phyloP scores from a whole-genome alignment of 2,329 filamentous ascomycete species.

The Bipolaris sorokiniana region DNA sequence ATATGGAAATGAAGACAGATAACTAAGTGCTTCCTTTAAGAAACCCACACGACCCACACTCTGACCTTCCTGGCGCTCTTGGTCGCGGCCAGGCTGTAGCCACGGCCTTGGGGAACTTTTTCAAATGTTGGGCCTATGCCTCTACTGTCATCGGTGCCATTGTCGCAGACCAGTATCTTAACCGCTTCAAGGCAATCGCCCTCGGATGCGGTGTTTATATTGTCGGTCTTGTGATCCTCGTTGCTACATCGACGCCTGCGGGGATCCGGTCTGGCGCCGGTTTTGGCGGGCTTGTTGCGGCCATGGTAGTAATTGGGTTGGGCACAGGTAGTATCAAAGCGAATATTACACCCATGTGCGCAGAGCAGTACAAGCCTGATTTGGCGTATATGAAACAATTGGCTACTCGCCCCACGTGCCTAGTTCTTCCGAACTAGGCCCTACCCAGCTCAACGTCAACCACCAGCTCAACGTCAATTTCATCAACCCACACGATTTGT shows the following conservation, averaged over 20 bases:
- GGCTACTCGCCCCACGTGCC: no score
- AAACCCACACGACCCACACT: neutral
- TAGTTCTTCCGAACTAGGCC: no score
- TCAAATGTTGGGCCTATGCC: slow-evolving; percentile 16
- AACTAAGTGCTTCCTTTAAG: neutral
- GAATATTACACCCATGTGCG: slow-evolving; percentile 17
- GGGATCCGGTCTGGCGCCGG: slow-evolving; percentile 9
- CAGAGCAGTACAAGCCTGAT: slow-evolving; percentile 16
- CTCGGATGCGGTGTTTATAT: slow-evolving; percentile 11
- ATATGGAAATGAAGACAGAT: neutral
- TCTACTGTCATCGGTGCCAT: slow-evolving; percentile 17
- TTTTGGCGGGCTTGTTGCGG: slow-evolving; percentile 12
- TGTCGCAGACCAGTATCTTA: slow-evolving; percentile 20
- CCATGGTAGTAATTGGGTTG: slow-evolving; percentile 15
- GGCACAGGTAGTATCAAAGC: slow-evolving; percentile 21
- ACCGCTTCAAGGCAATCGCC: slow-evolving; percentile 16
- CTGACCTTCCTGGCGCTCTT: slow-evolving; percentile 11
- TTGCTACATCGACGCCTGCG: slow-evolving; percentile 12
- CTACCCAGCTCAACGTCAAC: no score
- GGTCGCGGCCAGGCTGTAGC: slow-evolving; percentile 16
- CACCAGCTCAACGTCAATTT: no score
- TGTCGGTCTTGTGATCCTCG: slow-evolving; percentile 14
- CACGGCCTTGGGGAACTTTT: slow-evolving; percentile 11
- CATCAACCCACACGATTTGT: no score
- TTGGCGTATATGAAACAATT: slow-evolving; percentile 3